Evolutionary conservation across 2,329 filamentous ascomycete genomes (phyloP).

Genomic region (Alternaria sp.): DNA sequence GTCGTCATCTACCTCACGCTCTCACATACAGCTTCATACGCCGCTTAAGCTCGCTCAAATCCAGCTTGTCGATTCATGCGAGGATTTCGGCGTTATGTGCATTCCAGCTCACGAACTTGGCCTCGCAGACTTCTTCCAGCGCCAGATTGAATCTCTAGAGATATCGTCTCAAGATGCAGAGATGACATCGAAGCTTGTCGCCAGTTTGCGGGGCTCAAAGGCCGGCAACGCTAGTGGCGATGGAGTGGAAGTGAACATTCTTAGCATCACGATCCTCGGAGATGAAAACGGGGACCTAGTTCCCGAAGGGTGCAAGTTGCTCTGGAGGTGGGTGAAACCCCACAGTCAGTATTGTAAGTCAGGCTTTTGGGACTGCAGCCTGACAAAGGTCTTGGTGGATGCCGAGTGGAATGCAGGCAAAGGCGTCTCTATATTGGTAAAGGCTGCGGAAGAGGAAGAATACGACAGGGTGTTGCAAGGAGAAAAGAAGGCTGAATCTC

Average conservation of each 20-base stretch:
- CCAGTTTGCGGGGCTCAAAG: too few species aligned
- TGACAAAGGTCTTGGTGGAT: background rate
- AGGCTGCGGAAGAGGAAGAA: background rate
- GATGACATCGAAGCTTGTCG: background rate
- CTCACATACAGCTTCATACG: background rate
- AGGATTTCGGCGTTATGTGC: background rate
- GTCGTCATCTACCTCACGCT: background rate
- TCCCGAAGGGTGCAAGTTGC: background rate
- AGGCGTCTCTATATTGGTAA: background rate
- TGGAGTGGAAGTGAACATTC: too few species aligned
- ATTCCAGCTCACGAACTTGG: background rate
- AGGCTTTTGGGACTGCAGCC: background rate
- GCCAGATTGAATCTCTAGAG: background rate
- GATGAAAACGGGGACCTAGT: background rate
- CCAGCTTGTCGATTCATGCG: background rate
- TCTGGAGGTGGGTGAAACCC: background rate
- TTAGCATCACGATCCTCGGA: too few species aligned
- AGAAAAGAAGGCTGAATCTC: background rate
- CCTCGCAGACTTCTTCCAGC: background rate
- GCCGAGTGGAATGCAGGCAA: constrained; percentile 6
- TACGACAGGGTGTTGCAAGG: background rate
- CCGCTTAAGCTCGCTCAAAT: background rate
- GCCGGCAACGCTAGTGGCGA: too few species aligned
- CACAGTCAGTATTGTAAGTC: background rate
- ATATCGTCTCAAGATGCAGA: background rate